A percentile compares a stretch with the other conserved stretches of the same genome.
Conservation (phyloP, 345 rosid species). For the Bretschneidera sinensis region DNA sequence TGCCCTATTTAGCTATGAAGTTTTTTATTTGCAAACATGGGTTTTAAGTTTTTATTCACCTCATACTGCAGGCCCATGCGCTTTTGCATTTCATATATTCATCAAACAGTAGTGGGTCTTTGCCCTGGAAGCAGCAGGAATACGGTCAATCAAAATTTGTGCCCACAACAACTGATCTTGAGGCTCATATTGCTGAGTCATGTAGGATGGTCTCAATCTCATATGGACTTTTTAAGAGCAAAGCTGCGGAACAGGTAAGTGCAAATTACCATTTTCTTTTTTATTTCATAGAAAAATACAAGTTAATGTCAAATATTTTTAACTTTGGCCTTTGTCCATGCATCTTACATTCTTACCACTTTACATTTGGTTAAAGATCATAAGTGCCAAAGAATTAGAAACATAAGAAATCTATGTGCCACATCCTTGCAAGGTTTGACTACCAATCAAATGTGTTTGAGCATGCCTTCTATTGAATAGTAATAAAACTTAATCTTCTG, state of each 20-base stretch:
- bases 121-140: constrained; percentile 26
- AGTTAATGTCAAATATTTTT: not conserved
- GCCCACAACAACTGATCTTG: constrained; percentile 42
- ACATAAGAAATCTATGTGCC: not conserved
- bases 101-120: constrained; percentile 29
- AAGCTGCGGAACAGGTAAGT: constrained; percentile 78
- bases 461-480: no score
- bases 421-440: no score
- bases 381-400: not conserved
- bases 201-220: constrained; percentile 75
- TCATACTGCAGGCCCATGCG: constrained; percentile 74
- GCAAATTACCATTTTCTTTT: not conserved
- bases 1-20: not conserved
- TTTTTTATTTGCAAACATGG: not conserved
- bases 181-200: constrained; percentile 66
- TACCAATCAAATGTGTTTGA: no score
- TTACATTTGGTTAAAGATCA: not conserved
- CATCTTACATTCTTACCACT: no score
- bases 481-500: no score
- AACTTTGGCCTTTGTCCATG: not conserved
- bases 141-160: constrained; percentile 21
- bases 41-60: constrained; percentile 6
- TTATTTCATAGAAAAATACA: not conserved
- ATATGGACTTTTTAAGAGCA: constrained; percentile 62
- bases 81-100: constrained; percentile 75